Evolutionary conservation across 2,329 filamentous ascomycete species (phyloP).

Genomic region (Ceratocystis destructans): DNA sequence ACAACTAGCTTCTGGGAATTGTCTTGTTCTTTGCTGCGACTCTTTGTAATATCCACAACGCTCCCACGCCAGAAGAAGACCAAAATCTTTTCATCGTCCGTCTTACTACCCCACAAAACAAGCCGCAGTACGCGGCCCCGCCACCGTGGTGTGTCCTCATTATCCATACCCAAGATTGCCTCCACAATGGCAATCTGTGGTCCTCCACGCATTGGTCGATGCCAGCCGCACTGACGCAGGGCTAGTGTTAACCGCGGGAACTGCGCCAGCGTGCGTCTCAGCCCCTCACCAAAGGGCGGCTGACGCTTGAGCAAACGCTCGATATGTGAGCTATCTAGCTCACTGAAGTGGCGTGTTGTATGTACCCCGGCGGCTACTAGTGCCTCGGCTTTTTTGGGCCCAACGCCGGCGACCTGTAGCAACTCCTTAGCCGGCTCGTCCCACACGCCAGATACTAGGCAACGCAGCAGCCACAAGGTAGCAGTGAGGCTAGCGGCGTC

Average conservation of each 20-base stretch:
- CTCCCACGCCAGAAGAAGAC: slow-evolving; percentile 54
- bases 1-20: neutral
- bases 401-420: slow-evolving; percentile 68
- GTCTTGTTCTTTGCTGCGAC: neutral
- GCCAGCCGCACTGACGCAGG: slow-evolving; percentile 22
- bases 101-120: slow-evolving; percentile 29
- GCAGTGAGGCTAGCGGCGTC: slow-evolving; percentile 56
- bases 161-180: slow-evolving; percentile 56
- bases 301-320: slow-evolving; percentile 66
- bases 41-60: slow-evolving; percentile 47
- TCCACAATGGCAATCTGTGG: slow-evolving; percentile 37
- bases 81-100: slow-evolving; percentile 38
- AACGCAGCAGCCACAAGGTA: slow-evolving; percentile 64
- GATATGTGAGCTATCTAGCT: slow-evolving; percentile 54
- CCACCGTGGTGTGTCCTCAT: slow-evolving; percentile 49
- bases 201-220: neutral
- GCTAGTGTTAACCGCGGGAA: slow-evolving; percentile 50
- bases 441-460: slow-evolving; percentile 63
- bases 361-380: slow-evolving; percentile 57
- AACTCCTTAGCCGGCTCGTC: slow-evolving; percentile 70
- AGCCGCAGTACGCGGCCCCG: slow-evolving; percentile 50
- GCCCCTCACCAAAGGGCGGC: slow-evolving; percentile 63
- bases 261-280: slow-evolving; percentile 48
- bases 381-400: slow-evolving; percentile 59
- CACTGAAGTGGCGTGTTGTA: slow-evolving; percentile 56